Percentiles rank a stretch among this genome's conserved stretches.
phyloP scores from a whole-genome alignment of 768 basidiomycete species.

The Mycena capillaripes region DNA sequence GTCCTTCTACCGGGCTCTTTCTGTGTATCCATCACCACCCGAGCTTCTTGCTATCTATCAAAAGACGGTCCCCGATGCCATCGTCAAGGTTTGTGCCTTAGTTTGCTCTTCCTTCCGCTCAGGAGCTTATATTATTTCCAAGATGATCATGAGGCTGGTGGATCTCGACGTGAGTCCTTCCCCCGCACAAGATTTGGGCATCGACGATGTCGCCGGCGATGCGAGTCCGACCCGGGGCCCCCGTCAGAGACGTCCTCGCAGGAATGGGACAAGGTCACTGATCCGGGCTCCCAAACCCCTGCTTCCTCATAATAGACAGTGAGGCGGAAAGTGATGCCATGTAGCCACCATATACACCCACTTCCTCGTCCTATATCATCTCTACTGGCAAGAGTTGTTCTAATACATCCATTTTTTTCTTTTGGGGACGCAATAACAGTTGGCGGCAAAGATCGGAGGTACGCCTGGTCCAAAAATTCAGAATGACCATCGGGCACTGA shows the following conservation, averaged over 20 bases:
- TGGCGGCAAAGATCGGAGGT: conserved; percentile 31
- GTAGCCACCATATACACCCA: conserved; percentile 35
- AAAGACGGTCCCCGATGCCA: conserved; percentile 85
- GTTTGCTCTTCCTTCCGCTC: not conserved
- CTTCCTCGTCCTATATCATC: conserved; percentile 26
- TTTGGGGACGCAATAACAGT: conserved; percentile 18
- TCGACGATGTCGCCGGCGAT: conserved; percentile 67
- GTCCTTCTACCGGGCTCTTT: conserved; percentile 93
- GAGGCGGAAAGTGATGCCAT: conserved; percentile 29
- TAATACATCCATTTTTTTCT: conserved; percentile 37
- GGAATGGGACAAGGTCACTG: conserved; percentile 92
- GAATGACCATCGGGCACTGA: conserved; percentile 35
- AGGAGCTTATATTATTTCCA: not conserved
- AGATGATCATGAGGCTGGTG: conserved; percentile 88
- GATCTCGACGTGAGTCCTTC: conserved; percentile 89
- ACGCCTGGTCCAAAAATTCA: conserved; percentile 22
- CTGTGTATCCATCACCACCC: conserved; percentile 94
- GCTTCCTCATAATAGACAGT: conserved; percentile 47
- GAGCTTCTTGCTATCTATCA: conserved; percentile 97
- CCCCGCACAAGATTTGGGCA: conserved; percentile 57
- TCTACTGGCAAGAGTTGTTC: conserved; percentile 33
- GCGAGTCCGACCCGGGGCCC: conserved; percentile 70
- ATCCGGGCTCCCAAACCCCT: conserved; percentile 72
- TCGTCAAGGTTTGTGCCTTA: conserved; percentile 76
- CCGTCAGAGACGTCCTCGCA: conserved; percentile 91